Percentiles rank a stretch among this genome's conserved stretches.
Conservation (phyloP, 208 protist genomes). For the Trypanosomatidae sp. region DNA sequence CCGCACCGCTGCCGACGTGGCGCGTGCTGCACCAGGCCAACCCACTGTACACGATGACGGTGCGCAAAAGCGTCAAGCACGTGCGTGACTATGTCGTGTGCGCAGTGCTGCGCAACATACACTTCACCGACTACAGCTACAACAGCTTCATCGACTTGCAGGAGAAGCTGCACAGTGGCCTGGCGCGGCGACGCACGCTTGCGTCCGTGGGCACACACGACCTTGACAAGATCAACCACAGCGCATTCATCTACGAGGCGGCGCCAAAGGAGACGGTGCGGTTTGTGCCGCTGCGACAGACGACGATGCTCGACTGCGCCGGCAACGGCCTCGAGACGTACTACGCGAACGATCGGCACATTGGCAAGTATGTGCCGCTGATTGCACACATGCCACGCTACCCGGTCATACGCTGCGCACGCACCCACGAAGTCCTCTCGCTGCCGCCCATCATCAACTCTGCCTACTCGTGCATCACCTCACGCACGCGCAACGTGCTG, state of each 20-base stretch:
- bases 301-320: constrained; percentile 47
- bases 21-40: constrained; percentile 30
- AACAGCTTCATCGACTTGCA: constrained; percentile 98
- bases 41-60: constrained; percentile 73
- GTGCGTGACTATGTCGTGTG: constrained; percentile 96
- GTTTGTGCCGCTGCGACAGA: constrained; percentile 92
- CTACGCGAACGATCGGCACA: constrained; percentile 85
- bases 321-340: constrained; percentile 76
- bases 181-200: constrained; percentile 93
- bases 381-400: constrained; percentile 59
- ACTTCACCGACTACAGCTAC: constrained; percentile 91
- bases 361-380: constrained; percentile 75
- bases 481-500: constrained; percentile 97
- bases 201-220: constrained; percentile 99
- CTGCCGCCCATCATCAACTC: constrained; percentile 99
- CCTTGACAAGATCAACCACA: constrained; percentile 90
- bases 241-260: constrained; percentile 75
- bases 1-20: constrained; percentile 53
- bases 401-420: constrained; percentile 70
- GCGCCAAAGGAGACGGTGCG: constrained; percentile 80
- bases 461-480: constrained; percentile 94
- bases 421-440: constrained; percentile 84
- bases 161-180: constrained; percentile 98
- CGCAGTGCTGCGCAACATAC: constrained; percentile 94
- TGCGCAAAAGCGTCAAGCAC: constrained; percentile 60